Evolutionary conservation across 2,329 filamentous ascomycete species (phyloP), one percentile per base, ranked within the genome.

Genomic region (Chalaropsis thielavioides): DNA sequence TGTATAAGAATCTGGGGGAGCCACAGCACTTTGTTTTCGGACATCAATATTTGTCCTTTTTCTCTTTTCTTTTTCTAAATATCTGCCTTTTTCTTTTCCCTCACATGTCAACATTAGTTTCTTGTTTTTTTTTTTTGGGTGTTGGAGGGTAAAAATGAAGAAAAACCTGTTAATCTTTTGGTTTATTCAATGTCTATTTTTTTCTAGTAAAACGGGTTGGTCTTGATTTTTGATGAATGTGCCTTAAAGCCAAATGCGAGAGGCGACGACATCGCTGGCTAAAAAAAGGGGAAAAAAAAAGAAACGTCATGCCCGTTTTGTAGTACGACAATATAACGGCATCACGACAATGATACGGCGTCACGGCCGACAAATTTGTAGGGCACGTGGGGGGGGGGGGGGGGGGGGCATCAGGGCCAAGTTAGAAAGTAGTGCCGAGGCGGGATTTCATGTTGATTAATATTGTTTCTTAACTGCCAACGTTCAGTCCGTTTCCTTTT

Each of bases 21-120:
- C 40, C 41, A 61, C 59, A 61, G 59, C 22, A 61, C 59, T 61
- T 46, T 46, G 35, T 61, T 58, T 17, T 31, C 35, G 35, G 24
- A 6, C 24, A 31, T 24, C 15, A 13, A 3, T 44, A 41, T 27
- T 61, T 60, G 38, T 44, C 24, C 19, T 41, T 22, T 43, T 54
- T 54, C 49, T 10, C 49, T 6, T 4, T 4, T 38, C 19, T 38
- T 5, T 10, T 38, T 17, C n/a, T 35, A 10, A 58, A 58, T 58
- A 27, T 27, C n/a, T 31, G 22, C 27, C 27, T 63, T 63, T 43
- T 61, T 58, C 7, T 31, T 27, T 6, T 24, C 24, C 1, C n/a
- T n/a, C 10, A 41, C 6, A 17, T 43, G 15, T 61, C 11, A 24
- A 24, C 31, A n/a, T 19, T 31, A 8, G 38, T 17, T n/a, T 44